Evolutionary conservation across 257 asterid species (phyloP).

Genomic region (Nicotiana paniculata): DNA sequence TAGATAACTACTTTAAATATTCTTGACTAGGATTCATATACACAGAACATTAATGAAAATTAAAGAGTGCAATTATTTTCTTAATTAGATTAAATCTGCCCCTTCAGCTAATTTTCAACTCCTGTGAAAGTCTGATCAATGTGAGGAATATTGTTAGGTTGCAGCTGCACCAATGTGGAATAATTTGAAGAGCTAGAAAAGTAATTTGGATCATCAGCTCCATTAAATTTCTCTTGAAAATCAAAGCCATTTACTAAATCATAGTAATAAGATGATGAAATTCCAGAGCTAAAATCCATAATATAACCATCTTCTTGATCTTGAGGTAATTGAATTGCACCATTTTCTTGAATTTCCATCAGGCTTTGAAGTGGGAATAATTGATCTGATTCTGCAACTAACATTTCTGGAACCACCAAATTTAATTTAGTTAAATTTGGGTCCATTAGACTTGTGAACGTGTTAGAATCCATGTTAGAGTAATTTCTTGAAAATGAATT

Average conservation of each 20-base stretch:
- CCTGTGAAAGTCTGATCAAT: background rate
- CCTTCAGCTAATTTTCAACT: background rate
- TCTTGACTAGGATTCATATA: background rate
- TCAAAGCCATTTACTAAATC: constrained; percentile 10
- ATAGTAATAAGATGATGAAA: constrained; percentile 7
- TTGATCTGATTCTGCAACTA: constrained; percentile 1
- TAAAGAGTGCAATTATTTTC: background rate
- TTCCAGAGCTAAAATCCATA: background rate
- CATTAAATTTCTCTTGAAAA: constrained; percentile 4
- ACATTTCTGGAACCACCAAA: constrained; percentile 10
- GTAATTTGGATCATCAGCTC: background rate
- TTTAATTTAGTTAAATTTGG: background rate
- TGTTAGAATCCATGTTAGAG: background rate
- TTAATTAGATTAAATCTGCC: background rate
- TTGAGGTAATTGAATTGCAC: background rate
- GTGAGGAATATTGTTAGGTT: background rate
- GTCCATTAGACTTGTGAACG: constrained; percentile 16
- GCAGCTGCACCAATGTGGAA: background rate
- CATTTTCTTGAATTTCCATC: constrained; percentile 25
- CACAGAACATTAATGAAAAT: background rate
- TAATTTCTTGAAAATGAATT: background rate
- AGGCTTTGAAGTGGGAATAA: constrained; percentile 22
- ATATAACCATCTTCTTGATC: constrained; percentile 13
- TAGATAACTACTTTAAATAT: background rate
- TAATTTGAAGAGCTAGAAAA: background rate